These are phyloP conservation scores for Onygenales sp. DNA, from an alignment of 2,329 filamentous ascomycete genomes.

Conservation along the genomic window DNA sequence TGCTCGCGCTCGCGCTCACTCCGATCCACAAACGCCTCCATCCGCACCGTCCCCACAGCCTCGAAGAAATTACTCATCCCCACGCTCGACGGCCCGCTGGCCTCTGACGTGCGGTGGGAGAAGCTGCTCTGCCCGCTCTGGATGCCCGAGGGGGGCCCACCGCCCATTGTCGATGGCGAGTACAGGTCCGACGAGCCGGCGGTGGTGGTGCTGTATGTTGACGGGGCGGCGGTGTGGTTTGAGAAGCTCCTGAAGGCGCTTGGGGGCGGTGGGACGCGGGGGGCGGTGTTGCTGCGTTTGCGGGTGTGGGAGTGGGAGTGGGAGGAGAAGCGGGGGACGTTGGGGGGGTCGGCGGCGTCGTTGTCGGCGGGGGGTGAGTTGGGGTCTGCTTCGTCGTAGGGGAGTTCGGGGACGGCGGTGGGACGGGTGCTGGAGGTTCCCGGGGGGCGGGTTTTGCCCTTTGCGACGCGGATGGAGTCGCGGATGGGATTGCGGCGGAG, in stretches of 20 bases:
- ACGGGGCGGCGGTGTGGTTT: constrained; percentile 27
- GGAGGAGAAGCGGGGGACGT: constrained; percentile 43
- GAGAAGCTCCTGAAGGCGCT: constrained; percentile 74
- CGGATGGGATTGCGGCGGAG: constrained; percentile 56
- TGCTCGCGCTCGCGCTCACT: constrained; percentile 22
- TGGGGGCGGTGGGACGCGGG: constrained; percentile 50
- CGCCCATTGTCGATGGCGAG: constrained; percentile 17
- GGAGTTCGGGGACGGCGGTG: constrained; percentile 25
- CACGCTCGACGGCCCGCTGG: constrained; percentile 39
- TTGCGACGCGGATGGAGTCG: constrained; percentile 83
- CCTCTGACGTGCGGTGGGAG: constrained; percentile 44
- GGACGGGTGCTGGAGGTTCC: constrained; percentile 27
- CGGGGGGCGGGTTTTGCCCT: constrained; percentile 49
- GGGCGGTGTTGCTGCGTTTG: constrained; percentile 82
- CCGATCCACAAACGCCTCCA: constrained; percentile 86
- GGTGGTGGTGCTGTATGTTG: constrained; percentile 46
- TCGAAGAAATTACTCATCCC: constrained; percentile 61
- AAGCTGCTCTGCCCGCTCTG: constrained; percentile 31
- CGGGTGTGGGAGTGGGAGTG: constrained; percentile 71
- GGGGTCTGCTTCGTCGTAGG: constrained; percentile 18
- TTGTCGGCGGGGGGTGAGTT: constrained; percentile 21
- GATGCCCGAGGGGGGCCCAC: constrained; percentile 12
- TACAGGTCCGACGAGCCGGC: constrained; percentile 54
- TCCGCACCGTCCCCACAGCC: constrained; percentile 79
- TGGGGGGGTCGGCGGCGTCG: constrained; percentile 41